Base-by-base conservation (phyloP, 2,329 filamentous ascomycete genomes). In the Aurifilum marmelostoma region DNA sequence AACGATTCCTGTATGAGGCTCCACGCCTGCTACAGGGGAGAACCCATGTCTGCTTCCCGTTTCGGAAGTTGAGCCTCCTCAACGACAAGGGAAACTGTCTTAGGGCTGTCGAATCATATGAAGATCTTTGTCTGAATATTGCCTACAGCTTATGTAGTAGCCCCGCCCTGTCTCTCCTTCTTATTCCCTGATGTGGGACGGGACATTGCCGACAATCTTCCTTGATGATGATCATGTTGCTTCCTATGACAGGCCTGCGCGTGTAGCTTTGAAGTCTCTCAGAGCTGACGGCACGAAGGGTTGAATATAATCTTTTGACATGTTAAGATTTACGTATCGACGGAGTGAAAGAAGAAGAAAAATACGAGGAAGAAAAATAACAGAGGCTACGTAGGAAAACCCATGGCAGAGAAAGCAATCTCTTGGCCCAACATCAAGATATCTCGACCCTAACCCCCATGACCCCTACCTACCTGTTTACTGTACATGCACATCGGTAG, bases 1-100 rank as follows among this genome's bases (percentile, higher is more conserved):
- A 65, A 70, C 68, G 52, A 54, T 58, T 67, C 27, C 56, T 54
- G 68, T 68, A 67, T 68, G 68, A 68, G 61, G 56, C 56, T 68
- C 7, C 43, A 60, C 16, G 43, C 39, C 68, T 67, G 65, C 62
- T 63, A 65, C 65, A 65, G 56, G 32, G 66, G 54, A 59, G 14
- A 21, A 32, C 34, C 65, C 47, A 67, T 60, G 60, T 50, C 41
- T 52, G 14, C 50, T 58, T 58, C 59, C 65, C 37, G n/a, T 61
- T 41, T 63, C 32, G 47, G 50, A 39, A 56, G n/a, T 60, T 47
- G 61, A 67, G 68, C 68, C 65, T 69, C 64, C 32, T 61, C 52
- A 60, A 67, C 68, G 29, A 37, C 29, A 32, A 59, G 56, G 29
- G 32, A 59, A n/a, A 6, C 32, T 59, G 56, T n/a, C 32, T 34